A percentile compares a stretch with the other conserved stretches of the same genome.
Conservation (phyloP, 192 early-diverging fungal species). For the Backusella australiensis region DNA sequence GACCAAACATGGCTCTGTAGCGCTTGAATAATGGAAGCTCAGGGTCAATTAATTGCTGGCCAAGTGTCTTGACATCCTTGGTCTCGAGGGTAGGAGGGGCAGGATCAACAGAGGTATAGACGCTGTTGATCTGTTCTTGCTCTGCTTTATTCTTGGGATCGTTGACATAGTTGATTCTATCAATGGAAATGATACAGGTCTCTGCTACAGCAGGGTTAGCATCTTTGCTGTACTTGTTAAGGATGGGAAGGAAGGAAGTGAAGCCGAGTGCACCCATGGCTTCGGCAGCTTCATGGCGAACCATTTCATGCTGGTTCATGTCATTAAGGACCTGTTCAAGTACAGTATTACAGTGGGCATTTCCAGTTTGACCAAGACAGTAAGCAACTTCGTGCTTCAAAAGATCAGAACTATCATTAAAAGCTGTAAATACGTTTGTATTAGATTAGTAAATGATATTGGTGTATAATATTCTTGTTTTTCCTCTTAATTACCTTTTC, state of each 20-base stretch:
- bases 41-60: conserved; percentile 62
- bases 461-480: neutral
- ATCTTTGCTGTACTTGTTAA: conserved; percentile 80
- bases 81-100: conserved; percentile 74
- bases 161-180: conserved; percentile 79
- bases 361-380: conserved; percentile 93
- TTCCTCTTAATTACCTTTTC: conserved; percentile 50
- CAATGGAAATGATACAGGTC: conserved; percentile 89
- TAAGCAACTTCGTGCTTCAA: conserved; percentile 97
- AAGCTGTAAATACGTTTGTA: conserved; percentile 38
- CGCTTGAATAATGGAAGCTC: conserved; percentile 81
- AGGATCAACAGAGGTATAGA: conserved; percentile 87
- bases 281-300: conserved; percentile 97
- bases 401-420: conserved; percentile 80
- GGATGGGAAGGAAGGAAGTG: conserved; percentile 56
- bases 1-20: conserved; percentile 93
- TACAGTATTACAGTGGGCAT: conserved; percentile 67
- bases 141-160: conserved; percentile 48
- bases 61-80: conserved; percentile 65
- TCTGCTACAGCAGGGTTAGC: conserved; percentile 69
- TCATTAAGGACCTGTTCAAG: conserved; percentile 66
- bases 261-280: conserved; percentile 92
- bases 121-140: conserved; percentile 36
- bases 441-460: neutral
- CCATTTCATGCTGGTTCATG: conserved; percentile 83